These are phyloP conservation scores for Zostera marina DNA, from an alignment of 116 monocot species.

Conservation along the genomic window DNA sequence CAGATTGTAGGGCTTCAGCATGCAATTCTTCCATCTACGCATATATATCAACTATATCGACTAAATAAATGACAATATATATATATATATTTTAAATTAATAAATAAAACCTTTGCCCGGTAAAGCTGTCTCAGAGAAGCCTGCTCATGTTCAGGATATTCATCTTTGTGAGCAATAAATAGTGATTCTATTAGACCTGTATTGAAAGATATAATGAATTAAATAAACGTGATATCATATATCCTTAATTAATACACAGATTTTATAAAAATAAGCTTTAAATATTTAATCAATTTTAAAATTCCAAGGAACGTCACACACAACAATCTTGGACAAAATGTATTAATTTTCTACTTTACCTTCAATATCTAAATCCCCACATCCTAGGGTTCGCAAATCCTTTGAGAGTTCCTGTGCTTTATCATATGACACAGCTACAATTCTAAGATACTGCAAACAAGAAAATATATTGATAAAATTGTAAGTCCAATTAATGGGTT, in stretches of 20 bases:
- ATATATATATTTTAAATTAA: neutral
- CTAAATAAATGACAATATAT: conserved; percentile 1
- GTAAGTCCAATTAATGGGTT: too few relatives aligned
- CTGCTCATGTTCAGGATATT: conserved; percentile 92
- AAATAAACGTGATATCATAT: neutral
- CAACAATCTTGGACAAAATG: neutral
- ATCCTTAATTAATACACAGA: neutral
- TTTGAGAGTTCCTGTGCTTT: conserved; percentile 88
- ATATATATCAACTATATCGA: neutral
- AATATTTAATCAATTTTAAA: neutral
- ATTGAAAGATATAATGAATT: neutral
- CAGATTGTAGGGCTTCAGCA: conserved; percentile 65
- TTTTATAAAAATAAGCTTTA: neutral
- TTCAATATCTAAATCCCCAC: conserved; percentile 97
- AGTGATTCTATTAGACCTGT: conserved; percentile 93
- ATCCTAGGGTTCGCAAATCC: conserved; percentile 73
- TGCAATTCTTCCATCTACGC: conserved; percentile 74
- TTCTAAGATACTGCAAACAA: conserved; percentile 77
- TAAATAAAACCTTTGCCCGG: conserved; percentile 51
- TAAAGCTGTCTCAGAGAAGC: conserved; percentile 86
- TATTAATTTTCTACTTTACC: conserved; percentile 40
- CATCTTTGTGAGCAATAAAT: conserved; percentile 83
- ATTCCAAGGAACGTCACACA: neutral
- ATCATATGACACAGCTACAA: conserved; percentile 75
- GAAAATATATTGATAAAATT: neutral